Percentiles rank a stretch among this genome's conserved stretches.
Evolutionary conservation across 2,329 filamentous ascomycete species (phyloP).

Genomic region (Oidium heveae): DNA sequence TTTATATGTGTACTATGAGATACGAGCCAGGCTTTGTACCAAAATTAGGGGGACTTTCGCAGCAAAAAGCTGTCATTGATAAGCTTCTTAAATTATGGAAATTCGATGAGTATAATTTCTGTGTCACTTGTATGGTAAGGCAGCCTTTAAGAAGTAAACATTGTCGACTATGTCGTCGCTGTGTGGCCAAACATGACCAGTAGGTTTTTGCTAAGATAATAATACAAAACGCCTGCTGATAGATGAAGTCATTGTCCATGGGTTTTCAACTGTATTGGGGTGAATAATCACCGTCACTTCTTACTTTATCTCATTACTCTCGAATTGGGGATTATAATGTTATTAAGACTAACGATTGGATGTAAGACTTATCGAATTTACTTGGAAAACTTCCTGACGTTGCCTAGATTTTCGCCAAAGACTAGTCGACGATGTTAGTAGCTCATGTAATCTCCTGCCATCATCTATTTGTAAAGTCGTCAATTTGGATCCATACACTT

Average conservation of each 20-base stretch:
- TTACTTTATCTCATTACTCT: conserved; percentile 67
- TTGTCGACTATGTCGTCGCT: conserved; percentile 72
- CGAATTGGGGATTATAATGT: conserved; percentile 45
- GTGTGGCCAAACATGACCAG: conserved; percentile 93
- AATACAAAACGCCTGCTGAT: neutral
- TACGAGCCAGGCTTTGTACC: conserved; percentile 84
- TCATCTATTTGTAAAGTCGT: conserved; percentile 48
- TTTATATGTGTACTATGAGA: conserved; percentile 67
- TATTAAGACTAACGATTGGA: conserved; percentile 45
- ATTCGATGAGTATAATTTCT: conserved; percentile 88
- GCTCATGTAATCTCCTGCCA: conserved; percentile 51
- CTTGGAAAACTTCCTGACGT: conserved; percentile 7
- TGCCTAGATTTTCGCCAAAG: conserved; percentile 35
- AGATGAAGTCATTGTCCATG: conserved; percentile 66
- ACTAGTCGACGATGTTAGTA: conserved; percentile 19
- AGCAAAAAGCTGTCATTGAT: conserved; percentile 73
- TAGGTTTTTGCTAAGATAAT: conserved; percentile 20
- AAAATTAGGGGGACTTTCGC: conserved; percentile 66
- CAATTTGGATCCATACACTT: conserved; percentile 61
- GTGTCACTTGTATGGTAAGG: conserved; percentile 79
- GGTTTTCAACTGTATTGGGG: conserved; percentile 88
- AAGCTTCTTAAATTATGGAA: conserved; percentile 66
- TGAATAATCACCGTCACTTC: conserved; percentile 93
- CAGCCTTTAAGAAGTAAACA: conserved; percentile 88
- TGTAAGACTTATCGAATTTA: conserved; percentile 26